Percentiles rank a stretch among this genome's conserved stretches.
Evolutionary conservation across 2,329 filamentous ascomycete genomes (phyloP).

Genomic region (Aspergillus brasiliensis): DNA sequence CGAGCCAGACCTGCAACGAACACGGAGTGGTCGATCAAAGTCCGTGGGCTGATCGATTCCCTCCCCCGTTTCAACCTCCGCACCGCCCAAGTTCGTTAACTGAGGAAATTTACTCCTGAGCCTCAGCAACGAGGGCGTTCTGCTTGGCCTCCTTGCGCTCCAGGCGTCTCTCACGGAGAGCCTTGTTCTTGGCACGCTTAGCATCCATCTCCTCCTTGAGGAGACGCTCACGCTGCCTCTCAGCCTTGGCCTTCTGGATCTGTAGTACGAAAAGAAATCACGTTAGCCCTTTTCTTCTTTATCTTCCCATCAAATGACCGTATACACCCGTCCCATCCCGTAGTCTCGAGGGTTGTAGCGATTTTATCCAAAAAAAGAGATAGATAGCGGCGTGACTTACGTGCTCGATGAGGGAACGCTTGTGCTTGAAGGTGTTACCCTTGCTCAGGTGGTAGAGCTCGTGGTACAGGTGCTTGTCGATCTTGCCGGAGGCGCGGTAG

Average conservation of each 20-base stretch:
- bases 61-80: conserved; percentile 38
- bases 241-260: conserved; percentile 99
- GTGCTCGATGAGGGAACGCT: conserved; percentile 99
- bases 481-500: conserved; percentile 99
- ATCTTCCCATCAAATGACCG: background rate
- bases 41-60: conserved; percentile 33
- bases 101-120: conserved; percentile 48
- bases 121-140: conserved; percentile 77
- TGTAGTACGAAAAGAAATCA: conserved; percentile 47
- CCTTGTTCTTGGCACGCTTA: conserved; percentile 99
- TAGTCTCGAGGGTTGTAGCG: background rate
- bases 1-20: conserved; percentile 24
- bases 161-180: conserved; percentile 96
- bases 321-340: too few relatives aligned
- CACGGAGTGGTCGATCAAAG: conserved; percentile 33
- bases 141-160: conserved; percentile 92
- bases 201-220: conserved; percentile 99
- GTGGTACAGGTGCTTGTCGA: conserved; percentile 99
- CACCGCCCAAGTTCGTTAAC: conserved; percentile 39
- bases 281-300: conserved; percentile 12
- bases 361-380: conserved; percentile 19
- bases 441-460: conserved; percentile 99
- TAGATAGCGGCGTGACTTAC: conserved; percentile 61
- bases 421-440: conserved; percentile 99
- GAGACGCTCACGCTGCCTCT: conserved; percentile 93